These are phyloP conservation scores for Prunus mongolica DNA, from an alignment of 306 rosid species.

Conservation along the genomic window DNA sequence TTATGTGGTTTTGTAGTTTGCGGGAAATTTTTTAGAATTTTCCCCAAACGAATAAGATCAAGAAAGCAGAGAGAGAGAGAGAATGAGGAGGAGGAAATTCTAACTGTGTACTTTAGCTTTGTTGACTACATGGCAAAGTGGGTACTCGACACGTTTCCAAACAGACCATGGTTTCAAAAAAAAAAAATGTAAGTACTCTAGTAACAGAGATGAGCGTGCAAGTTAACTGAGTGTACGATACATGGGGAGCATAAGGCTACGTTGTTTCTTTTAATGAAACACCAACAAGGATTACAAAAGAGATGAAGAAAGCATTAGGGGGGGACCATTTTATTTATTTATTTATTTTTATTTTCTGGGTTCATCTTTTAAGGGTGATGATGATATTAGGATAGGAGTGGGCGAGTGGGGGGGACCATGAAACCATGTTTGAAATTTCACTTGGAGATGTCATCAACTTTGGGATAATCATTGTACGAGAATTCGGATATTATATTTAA, in stretches of 20 bases:
- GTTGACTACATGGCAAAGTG: not conserved
- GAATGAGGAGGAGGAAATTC: not conserved
- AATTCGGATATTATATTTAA: not conserved
- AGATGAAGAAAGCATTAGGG: not conserved
- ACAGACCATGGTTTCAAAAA: not conserved
- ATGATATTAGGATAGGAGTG: no score
- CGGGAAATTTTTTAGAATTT: constrained; percentile 5
- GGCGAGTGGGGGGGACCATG: no score
- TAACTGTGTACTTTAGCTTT: constrained; percentile 3
- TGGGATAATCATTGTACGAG: not conserved
- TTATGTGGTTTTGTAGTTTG: not conserved
- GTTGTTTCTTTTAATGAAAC: constrained; percentile 66
- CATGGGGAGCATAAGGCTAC: constrained; percentile 25
- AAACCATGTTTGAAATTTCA: no score
- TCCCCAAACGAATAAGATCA: constrained; percentile 19
- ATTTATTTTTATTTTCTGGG: no score
- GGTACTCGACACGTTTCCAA: constrained; percentile 40
- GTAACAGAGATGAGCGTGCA: constrained; percentile 12
- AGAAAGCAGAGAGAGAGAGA: not conserved
- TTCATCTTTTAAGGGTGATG: not conserved
- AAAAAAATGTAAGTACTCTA: constrained; percentile 3
- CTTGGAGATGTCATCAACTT: not conserved
- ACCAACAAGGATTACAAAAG: constrained; percentile 21
- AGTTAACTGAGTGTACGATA: constrained; percentile 12
- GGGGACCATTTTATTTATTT: constrained; percentile 29